Base-by-base conservation (phyloP, 805 yeast species). In the Nakazawaea laoshanensis region DNA sequence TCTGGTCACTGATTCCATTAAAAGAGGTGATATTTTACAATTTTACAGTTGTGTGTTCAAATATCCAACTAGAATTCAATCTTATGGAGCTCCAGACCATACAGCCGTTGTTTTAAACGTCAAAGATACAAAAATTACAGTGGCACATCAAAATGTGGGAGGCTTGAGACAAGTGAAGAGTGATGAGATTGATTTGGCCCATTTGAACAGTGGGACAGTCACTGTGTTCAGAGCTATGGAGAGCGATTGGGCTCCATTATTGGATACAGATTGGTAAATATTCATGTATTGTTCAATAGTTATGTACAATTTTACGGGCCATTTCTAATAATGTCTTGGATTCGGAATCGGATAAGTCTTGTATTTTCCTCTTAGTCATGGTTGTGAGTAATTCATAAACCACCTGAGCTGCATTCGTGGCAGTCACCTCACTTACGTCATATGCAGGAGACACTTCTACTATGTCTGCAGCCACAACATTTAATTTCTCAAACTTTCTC, bases 331-430 rank as follows among this genome's bases (percentile, higher is more conserved):
- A n/a, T n/a, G n/a, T n/a, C n/a, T n/a, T n/a, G n/a, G n/a, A n/a
- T n/a, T n/a, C n/a, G n/a, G n/a, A n/a, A n/a, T n/a, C n/a, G n/a
- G n/a, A n/a, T n/a, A n/a, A n/a, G n/a, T n/a, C n/a, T n/a, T n/a
- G n/a, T n/a, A n/a, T n/a, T n/a, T n/a, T n/a, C n/a, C 65, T 73
- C 49, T 77, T 72, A 11, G 81, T 87, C 85, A 83, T 82, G 38
- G 73, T 70, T 10, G 92, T 79, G 33, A 82, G 52, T 25, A 83
- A 46, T 51, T 83, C 94, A 53, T 57, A 81, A 1, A 76, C 82
- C 20, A 76, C 68, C 52, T 77, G 85, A 0, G 86, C 79, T 3
- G 79, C 85, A 42, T 78, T 79, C 9, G 80, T 64, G 13, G 80
- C 65, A 1, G 86, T 78, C 23, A 76, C 61, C 45, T 77, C 85